A percentile compares a stretch with the other conserved stretches of the same genome.
These are phyloP conservation scores for Remersonia thermophila DNA, from an alignment of 2,329 filamentous ascomycete species.

Conservation along the genomic window DNA sequence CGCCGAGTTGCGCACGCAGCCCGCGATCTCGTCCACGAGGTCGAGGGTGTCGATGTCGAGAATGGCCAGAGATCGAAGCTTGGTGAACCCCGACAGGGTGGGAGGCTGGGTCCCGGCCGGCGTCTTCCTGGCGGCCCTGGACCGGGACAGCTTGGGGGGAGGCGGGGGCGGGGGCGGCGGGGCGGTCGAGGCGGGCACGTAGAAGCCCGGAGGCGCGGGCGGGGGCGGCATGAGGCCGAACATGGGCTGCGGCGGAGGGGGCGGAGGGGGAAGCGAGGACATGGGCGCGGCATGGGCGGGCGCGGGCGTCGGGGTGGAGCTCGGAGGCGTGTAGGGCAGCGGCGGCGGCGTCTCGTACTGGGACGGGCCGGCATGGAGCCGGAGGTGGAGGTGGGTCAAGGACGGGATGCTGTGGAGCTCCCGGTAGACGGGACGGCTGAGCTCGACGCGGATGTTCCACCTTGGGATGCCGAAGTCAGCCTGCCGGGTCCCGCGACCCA, in stretches of 20 bases:
- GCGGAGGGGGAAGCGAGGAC: conserved; percentile 4
- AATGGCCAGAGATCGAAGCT: conserved; percentile 39
- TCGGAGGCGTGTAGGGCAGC: conserved; percentile 25
- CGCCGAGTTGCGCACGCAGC: conserved; percentile 42
- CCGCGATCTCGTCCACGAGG: conserved; percentile 41
- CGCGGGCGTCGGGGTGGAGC: conserved; percentile 5
- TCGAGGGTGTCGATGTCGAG: conserved; percentile 50
- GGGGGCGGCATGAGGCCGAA: conserved; percentile 10
- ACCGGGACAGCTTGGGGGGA: conserved; percentile 26
- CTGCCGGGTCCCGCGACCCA: too few relatives aligned
- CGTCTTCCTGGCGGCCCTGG: conserved; percentile 23
- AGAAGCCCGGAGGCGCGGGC: conserved; percentile 14
- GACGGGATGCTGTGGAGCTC: conserved; percentile 41
- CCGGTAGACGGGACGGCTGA: conserved; percentile 45
- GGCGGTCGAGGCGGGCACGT: conserved; percentile 18
- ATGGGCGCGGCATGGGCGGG: conserved; percentile 14
- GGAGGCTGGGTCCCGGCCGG: conserved; percentile 29
- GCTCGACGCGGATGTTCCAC: conserved; percentile 53
- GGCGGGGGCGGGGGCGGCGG: conserved; percentile 19
- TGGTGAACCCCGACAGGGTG: conserved; percentile 45
- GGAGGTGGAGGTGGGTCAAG: conserved; percentile 42
- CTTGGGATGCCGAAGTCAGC: conserved; percentile 20
- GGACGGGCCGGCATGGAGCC: conserved; percentile 45
- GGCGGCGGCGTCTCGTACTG: conserved; percentile 39
- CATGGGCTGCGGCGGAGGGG: conserved; percentile 8